Evolutionary conservation across 805 yeast genomes (phyloP).

Genomic region (Candida sithepensis): DNA sequence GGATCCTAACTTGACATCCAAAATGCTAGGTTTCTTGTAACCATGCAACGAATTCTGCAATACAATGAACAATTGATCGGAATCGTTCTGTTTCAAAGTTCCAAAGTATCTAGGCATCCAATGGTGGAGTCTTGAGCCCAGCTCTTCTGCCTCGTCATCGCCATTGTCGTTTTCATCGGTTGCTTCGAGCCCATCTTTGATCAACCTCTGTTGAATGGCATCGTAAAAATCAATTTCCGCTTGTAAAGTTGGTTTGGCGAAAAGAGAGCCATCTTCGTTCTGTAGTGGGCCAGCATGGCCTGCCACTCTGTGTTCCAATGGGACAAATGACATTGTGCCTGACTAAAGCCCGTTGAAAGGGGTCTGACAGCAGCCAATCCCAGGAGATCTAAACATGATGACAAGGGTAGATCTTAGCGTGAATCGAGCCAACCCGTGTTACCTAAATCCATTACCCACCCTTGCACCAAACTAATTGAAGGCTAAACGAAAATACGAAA

Average conservation of each 20-base stretch:
- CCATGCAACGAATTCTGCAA: slow-evolving; percentile 67
- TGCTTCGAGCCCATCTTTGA: neutral
- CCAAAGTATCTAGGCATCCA: slow-evolving; percentile 72
- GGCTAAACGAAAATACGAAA: no score
- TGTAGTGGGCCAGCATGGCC: slow-evolving; percentile 84
- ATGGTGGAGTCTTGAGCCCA: slow-evolving; percentile 37
- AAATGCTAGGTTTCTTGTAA: slow-evolving; percentile 59
- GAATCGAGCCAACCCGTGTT: no score
- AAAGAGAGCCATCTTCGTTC: slow-evolving; percentile 59
- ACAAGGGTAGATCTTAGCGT: no score
- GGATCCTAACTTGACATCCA: slow-evolving; percentile 83
- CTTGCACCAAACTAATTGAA: no score
- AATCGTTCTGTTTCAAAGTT: slow-evolving; percentile 36
- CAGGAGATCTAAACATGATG: neutral
- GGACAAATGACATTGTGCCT: slow-evolving; percentile 18
- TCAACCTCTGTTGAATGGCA: slow-evolving; percentile 18
- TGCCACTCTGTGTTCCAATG: slow-evolving; percentile 71
- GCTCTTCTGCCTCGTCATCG: slow-evolving; percentile 21
- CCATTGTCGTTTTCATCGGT: no score
- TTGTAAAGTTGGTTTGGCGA: slow-evolving; percentile 62
- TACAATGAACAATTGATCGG: slow-evolving; percentile 47
- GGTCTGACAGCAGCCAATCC: neutral
- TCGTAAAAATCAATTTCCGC: slow-evolving; percentile 79
- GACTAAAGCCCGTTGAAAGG: neutral
- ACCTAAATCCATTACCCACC: no score